Percentiles rank a stretch among this genome's conserved stretches.
Conservation (phyloP, 208 protist species). For the Ichthyophonus hoferi region DNA sequence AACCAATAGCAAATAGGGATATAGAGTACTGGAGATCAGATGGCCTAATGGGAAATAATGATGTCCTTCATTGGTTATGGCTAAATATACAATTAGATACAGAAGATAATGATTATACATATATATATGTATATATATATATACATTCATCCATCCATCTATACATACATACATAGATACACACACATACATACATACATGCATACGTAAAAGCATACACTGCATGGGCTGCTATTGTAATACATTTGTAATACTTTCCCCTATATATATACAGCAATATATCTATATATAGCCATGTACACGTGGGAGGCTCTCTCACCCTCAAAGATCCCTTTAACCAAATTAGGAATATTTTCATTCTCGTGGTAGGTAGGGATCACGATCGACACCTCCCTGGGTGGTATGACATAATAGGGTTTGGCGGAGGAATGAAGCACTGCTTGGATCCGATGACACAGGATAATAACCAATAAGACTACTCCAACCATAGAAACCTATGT, state of each 20-base stretch:
- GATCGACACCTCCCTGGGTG: conserved; percentile 52
- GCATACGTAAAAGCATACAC: background rate
- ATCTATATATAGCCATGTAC: background rate
- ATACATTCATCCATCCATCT: background rate
- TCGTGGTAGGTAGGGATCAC: conserved; percentile 29
- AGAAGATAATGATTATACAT: background rate
- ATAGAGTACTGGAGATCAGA: too few species aligned
- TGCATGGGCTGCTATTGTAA: too few species aligned
- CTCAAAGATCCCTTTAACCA: conserved; percentile 7
- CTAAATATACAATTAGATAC: too few species aligned
- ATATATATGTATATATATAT: background rate
- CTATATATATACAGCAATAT: background rate
- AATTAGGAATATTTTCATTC: conserved; percentile 6
- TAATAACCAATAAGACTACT: background rate
- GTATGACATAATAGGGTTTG: too few species aligned
- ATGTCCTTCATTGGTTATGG: too few species aligned
- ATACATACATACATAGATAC: background rate
- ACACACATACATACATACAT: conserved; percentile 18
- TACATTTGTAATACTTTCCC: too few species aligned
- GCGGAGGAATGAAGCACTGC: conserved; percentile 26
- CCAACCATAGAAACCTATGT: background rate
- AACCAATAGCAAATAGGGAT: too few species aligned
- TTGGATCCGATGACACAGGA: background rate
- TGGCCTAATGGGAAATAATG: too few species aligned
- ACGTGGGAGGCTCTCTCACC: background rate